Percentiles rank a stretch among this genome's conserved stretches.
phyloP scores from a whole-genome alignment of 208 protist genomes.

The Leishmania major region DNA sequence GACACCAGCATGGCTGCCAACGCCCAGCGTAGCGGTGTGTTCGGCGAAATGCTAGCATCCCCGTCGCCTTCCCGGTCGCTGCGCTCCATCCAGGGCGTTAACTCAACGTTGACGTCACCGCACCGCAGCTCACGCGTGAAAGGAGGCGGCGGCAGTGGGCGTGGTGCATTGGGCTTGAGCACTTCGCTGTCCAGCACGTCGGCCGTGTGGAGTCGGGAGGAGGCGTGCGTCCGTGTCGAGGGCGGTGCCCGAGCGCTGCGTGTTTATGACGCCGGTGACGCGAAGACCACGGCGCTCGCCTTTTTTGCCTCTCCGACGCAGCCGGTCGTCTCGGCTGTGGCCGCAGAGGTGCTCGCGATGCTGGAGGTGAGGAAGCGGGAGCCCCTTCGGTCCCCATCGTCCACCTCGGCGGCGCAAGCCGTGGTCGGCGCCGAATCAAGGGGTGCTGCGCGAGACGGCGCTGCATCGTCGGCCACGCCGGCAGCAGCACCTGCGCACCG shows the following conservation, averaged over 20 bases:
- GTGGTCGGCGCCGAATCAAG: background rate
- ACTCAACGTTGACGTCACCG: background rate
- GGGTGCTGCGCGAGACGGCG: no score
- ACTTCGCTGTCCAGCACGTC: conserved; percentile 32
- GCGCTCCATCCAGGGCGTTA: background rate
- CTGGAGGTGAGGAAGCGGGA: background rate
- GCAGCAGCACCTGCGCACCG: no score
- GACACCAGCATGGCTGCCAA: background rate
- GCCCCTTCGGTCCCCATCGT: no score
- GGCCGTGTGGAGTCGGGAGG: conserved; percentile 28
- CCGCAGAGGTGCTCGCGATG: background rate
- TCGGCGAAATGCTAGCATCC: background rate
- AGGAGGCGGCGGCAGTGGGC: background rate
- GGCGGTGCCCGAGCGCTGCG: background rate
- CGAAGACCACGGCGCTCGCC: background rate
- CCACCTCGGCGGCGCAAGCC: background rate
- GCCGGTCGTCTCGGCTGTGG: conserved; percentile 3
- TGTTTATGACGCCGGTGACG: no score
- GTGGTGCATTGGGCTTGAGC: background rate
- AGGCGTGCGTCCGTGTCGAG: background rate
- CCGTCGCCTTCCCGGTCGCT: background rate
- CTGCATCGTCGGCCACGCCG: background rate
- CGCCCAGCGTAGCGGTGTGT: background rate
- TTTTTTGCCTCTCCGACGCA: conserved; percentile 4
- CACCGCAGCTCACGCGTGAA: background rate